Base-by-base conservation (phyloP, 305 asterid genomes). In the Caryopteris hybrid region DNA sequence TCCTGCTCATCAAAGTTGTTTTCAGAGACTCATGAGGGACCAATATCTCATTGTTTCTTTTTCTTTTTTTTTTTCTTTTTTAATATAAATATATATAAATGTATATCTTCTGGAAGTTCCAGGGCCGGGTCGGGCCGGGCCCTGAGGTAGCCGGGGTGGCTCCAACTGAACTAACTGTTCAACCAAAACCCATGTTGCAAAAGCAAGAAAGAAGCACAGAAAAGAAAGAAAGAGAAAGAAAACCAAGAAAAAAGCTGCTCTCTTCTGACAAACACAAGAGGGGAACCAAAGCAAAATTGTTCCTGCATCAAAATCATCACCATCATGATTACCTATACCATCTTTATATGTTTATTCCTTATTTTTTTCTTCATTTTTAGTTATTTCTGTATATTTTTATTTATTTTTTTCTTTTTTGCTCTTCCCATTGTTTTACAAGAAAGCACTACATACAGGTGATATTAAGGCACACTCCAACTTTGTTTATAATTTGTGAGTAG, bases 301-400 rank as follows among this genome's bases (percentile, higher is more conserved):
- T 43, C 67, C 75, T 77, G 85, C 91, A 86, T 82, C 72, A 84
- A 84, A 85, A 87, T 84, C 89, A 85, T 75, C 89, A 80, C 83
- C 86, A 64, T 58, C 64, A 90, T 87, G 69, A 90, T 87, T 87
- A 84, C 84, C 64, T 63, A 66, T 78, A 71, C 80, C 82, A 70
- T 82, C 88, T 82, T 84, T 86, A 75, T 71, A 61, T 77, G 75
- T 76, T 70, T 66, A 34, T 77, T 72, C 72, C 71, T 71, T 59
- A 29, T 75, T 70, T 53, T 70, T 77, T 73, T 77, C 52, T 81
- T 79, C 60, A 69, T 78, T 74, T 52, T 68, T 57, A 50, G 33
- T 47, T 65, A 33, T 71, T 66, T 81, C 75, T 78, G 8, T 33
- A 16, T 18, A 23, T 13, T 22, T 14, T 51, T 61, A 73, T 78